Evolutionary conservation across 2,329 filamentous ascomycete species (phyloP).

Genomic region (Nothopassalora personata): DNA sequence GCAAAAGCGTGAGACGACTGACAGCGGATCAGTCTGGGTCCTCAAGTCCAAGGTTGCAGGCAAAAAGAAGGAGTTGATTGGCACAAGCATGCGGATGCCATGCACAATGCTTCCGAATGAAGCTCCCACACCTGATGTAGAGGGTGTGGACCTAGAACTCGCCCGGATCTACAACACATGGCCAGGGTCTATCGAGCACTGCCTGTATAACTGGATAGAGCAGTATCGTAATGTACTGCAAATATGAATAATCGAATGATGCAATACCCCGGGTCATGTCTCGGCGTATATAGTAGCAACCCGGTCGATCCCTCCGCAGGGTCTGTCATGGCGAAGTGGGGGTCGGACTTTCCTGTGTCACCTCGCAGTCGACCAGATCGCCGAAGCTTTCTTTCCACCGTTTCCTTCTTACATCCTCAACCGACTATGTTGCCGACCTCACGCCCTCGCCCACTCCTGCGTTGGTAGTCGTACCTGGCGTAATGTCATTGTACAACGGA

Average conservation of each 20-base stretch:
- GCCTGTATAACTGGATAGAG: not conserved
- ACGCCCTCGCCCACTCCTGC: not conserved
- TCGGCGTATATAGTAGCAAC: not conserved
- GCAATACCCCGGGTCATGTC: not conserved
- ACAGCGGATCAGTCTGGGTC: no score
- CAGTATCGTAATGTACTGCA: not conserved
- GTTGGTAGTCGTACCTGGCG: not conserved
- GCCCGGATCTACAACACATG: no score
- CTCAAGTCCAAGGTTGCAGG: no score
- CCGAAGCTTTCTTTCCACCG: not conserved
- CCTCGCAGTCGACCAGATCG: not conserved
- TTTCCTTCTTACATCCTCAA: not conserved
- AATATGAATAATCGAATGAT: not conserved
- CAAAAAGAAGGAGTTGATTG: no score
- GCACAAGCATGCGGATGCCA: no score
- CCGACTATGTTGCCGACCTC: not conserved
- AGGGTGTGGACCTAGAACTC: no score
- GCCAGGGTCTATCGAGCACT: not conserved
- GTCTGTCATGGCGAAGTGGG: not conserved
- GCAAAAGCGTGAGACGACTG: no score
- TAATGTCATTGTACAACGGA: constrained; percentile 33
- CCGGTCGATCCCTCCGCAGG: not conserved
- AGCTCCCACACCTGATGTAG: no score
- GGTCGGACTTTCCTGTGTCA: not conserved
- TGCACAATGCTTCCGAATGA: no score